Percentiles rank a stretch among this genome's conserved stretches.
phyloP scores from a whole-genome alignment of 208 protist species.

The Novymonas esmeraldas region DNA sequence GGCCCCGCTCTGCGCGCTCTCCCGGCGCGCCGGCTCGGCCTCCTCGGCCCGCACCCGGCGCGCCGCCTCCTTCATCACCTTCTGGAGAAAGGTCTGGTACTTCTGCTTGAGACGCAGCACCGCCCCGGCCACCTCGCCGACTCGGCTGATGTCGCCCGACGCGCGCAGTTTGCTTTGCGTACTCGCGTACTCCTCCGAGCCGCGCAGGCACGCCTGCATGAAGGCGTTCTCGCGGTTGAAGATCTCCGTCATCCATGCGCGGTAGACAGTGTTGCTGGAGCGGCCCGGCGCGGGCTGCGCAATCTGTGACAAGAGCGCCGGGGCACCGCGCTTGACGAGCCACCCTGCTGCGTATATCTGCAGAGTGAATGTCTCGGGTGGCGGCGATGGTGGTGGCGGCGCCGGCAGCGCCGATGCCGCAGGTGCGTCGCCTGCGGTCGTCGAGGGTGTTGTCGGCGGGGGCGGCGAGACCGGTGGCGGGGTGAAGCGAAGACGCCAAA shows the following conservation, averaged over 20 bases:
- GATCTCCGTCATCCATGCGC: conserved; percentile 40
- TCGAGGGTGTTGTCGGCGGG: too few species aligned
- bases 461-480: too few species aligned
- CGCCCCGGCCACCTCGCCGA: conserved; percentile 44
- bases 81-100: conserved; percentile 58
- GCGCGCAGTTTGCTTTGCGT: conserved; percentile 49
- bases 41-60: not conserved
- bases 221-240: conserved; percentile 72
- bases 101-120: conserved; percentile 42
- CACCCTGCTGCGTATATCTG: conserved; percentile 53
- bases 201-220: conserved; percentile 43
- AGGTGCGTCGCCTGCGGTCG: too few species aligned
- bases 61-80: conserved; percentile 54
- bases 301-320: conserved; percentile 11
- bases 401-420: not conserved
- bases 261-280: conserved; percentile 49
- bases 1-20: not conserved
- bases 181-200: conserved; percentile 64
- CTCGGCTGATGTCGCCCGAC: conserved; percentile 37
- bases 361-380: conserved; percentile 27
- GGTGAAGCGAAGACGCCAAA: conserved; percentile 28
- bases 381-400: conserved; percentile 18
- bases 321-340: conserved; percentile 29
- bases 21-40: not conserved
- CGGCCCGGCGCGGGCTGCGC: not conserved